Base-by-base conservation (phyloP, 208 protist species). In the Trypanosoma boissoni region DNA sequence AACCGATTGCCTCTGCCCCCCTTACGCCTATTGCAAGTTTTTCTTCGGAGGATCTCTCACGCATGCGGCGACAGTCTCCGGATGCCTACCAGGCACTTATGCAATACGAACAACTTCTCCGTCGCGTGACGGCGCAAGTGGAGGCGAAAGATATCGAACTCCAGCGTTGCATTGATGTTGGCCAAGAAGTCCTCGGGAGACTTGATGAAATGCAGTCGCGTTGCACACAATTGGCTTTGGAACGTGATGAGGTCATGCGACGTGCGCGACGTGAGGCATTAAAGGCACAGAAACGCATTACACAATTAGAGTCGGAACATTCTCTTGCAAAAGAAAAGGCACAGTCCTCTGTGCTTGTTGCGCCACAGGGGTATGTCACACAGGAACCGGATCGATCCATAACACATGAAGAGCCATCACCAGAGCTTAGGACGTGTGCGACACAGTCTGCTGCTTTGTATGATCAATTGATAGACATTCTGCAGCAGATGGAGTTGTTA, bases 131-230 rank as follows among this genome's bases (percentile, higher is more conserved):
- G 14, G 73, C 72, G 2, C 56, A 67, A 16, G 72, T 77, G 36
- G 54, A 72, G 14, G 83, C 80, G 16, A 90, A 91, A 67, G 81
- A 89, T 50, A 42, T 53, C 20, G 86, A 93, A 63, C 62, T 93
- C 18, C 72, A 60, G 34, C 82, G 83, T 27, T 86, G 86, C 70
- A 88, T 94, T 63, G 57, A 64, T 34, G 87, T 85, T 23, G 87
- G 87, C 2, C 74, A 88, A 51, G 87, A 90, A 39, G 64, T 94
- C 36, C 69, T 94, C 2, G 73, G 59, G 0, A 80, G 87, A 57
- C 49, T 94, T 1, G 83, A 91, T 32, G 60, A 63, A 6, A 12
- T 92, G 46, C 76, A 84, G 63, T 26, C 56, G 31, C 75, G 69
- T 3, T 89, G 82, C 58, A 62, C 71, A 27, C 56, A 48, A 44